These are phyloP conservation scores for Emericellopsis atlantica DNA, from an alignment of 2,329 filamentous ascomycete genomes.

Conservation along the genomic window DNA sequence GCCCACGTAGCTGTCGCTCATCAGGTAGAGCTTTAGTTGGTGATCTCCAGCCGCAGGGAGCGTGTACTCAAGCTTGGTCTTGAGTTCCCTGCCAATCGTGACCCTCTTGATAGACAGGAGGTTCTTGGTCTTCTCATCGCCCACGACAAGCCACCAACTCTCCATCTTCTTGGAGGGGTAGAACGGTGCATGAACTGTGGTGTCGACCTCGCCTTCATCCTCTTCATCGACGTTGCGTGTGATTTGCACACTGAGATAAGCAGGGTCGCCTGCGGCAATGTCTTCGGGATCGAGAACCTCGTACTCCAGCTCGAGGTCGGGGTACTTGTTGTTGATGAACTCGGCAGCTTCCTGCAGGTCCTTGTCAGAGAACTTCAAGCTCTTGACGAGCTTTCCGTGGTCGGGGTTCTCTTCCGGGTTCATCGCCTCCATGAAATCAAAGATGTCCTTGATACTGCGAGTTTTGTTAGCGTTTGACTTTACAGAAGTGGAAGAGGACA, in stretches of 20 bases:
- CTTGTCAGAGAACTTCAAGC: conserved; percentile 64
- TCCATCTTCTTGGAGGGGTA: conserved; percentile 87
- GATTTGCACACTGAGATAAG: conserved; percentile 74
- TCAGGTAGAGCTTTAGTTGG: conserved; percentile 81
- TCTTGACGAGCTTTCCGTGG: conserved; percentile 64
- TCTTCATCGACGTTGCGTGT: conserved; percentile 70
- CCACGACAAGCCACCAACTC: conserved; percentile 97
- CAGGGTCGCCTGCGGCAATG: conserved; percentile 67
- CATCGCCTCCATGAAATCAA: conserved; percentile 99
- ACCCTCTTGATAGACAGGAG: conserved; percentile 90
- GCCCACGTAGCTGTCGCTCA: conserved; percentile 94
- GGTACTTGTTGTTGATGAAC: conserved; percentile 95
- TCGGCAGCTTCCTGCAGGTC: conserved; percentile 82
- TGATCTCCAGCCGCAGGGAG: conserved; percentile 76
- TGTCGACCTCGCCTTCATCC: conserved; percentile 49
- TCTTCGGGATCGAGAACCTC: conserved; percentile 70
- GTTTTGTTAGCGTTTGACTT: conserved; percentile 14
- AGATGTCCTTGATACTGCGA: conserved; percentile 74
- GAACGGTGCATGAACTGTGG: conserved; percentile 87
- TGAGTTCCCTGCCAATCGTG: conserved; percentile 67
- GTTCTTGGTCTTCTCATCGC: conserved; percentile 78
- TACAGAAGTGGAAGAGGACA: conserved; percentile 9
- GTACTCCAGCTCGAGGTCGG: conserved; percentile 85
- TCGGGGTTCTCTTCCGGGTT: conserved; percentile 85
- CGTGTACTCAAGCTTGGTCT: conserved; percentile 75